Conservation (phyloP, 208 protist genomes). For the Sergeia podlipaevii region DNA sequence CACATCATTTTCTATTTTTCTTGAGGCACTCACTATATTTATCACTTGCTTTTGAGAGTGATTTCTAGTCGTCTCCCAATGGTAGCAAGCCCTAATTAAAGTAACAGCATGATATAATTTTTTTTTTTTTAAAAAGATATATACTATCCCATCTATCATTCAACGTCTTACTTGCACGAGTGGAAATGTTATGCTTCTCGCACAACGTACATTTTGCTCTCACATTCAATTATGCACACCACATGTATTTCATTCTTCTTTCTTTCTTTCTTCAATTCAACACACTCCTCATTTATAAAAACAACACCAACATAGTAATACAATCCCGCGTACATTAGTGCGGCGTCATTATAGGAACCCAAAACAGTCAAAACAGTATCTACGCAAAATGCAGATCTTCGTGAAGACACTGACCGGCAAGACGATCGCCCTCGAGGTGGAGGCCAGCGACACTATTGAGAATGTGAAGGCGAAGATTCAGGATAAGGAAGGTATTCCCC, state of each 20-base stretch:
- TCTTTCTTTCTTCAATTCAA: slow-evolving; percentile 1
- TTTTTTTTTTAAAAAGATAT: too few relatives aligned
- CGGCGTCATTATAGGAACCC: neutral
- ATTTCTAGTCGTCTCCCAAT: too few relatives aligned
- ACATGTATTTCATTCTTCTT: neutral
- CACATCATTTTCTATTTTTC: too few relatives aligned
- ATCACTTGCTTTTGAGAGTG: too few relatives aligned
- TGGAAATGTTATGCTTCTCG: too few relatives aligned
- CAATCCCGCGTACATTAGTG: neutral
- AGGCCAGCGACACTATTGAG: slow-evolving; percentile 93
- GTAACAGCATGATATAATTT: too few relatives aligned
- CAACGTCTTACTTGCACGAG: too few relatives aligned
- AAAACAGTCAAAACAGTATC: slow-evolving; percentile 2
- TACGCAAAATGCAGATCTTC: slow-evolving; percentile 89
- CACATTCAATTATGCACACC: too few relatives aligned
- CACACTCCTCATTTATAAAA: neutral
- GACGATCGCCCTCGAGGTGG: slow-evolving; percentile 93
- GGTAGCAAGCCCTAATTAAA: too few relatives aligned
- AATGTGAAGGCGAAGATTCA: slow-evolving; percentile 99
- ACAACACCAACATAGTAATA: neutral
- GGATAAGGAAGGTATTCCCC: slow-evolving; percentile 98
- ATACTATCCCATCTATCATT: too few relatives aligned
- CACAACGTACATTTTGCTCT: too few relatives aligned
- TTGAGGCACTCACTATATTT: too few relatives aligned
- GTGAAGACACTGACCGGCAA: slow-evolving; percentile 94